Evolutionary conservation across 169 alveolate species (phyloP), one percentile per base, ranked within the genome.

Genomic region (Babesia divergens): DNA sequence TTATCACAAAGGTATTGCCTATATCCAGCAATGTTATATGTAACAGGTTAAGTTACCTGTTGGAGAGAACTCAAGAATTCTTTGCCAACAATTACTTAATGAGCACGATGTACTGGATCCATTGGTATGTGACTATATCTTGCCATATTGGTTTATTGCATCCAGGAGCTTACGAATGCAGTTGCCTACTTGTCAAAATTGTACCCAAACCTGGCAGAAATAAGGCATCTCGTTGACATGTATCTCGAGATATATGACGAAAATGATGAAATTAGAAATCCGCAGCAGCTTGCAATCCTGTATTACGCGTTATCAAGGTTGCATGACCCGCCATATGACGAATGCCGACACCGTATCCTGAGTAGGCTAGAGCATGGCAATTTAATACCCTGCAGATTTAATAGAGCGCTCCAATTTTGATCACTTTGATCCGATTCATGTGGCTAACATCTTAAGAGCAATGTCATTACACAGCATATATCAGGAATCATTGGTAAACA

Each of bases 1-100:
- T 77, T 16, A 18, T 49, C 26, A n/a, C 80, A 14, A 77, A 68
- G 43, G 86, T 77, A 22, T 13, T 37, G 18, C 4, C n/a, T 3
- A 0, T 11, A 14, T 8, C 22, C 26, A 26, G 37, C 32, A 20
- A 28, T 22, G 16, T n/a, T 31, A 2, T 16, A 5, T 3, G 11
- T 24, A 3, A 16, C 20, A 55, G 59, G 58, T 54, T 22, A 46
- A 62, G 11, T 14, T 46, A 13, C 11, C 52, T 8, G 51, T 29
- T 40, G 14, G 29, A 24, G 24, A 29, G 14, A 22, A 26, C 22
- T 11, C 5, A 1, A 8, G 28, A 18, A 2, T 28, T 22, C 31
- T 59, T 43, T 20, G 38, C 42, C 24, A 59, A 3, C 2, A 35
- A 4, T 13, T 59, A 13, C 16, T 59, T 20, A 22, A 42, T 6